phyloP scores from a whole-genome alignment of 352 stramenopile species.

The Globisporangium lucens region DNA sequence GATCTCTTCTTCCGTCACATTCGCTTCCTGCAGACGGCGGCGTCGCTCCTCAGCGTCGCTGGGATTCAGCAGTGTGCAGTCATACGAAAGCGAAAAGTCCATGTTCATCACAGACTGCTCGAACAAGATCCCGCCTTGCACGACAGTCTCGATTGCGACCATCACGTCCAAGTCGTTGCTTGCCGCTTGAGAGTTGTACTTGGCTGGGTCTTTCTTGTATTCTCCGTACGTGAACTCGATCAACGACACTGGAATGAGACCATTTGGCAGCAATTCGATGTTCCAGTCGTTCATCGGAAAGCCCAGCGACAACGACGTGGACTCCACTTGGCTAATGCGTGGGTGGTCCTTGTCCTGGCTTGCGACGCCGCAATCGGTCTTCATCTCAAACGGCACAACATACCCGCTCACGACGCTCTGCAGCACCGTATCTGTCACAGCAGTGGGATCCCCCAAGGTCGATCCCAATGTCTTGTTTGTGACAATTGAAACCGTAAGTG shows the following conservation, averaged over 20 bases:
- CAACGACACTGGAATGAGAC: neutral
- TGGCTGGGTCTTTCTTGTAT: conserved; percentile 12
- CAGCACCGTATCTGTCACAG: conserved; percentile 19
- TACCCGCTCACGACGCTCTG: conserved; percentile 21
- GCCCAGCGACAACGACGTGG: conserved; percentile 15
- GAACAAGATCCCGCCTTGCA: conserved; percentile 17
- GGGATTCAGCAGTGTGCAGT: neutral
- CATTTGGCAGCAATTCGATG: conserved; percentile 9
- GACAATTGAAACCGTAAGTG: neutral
- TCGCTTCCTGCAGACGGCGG: neutral
- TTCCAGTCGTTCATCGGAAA: conserved; percentile 27
- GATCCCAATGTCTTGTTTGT: neutral
- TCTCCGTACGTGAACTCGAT: conserved; percentile 20
- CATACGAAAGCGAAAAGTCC: conserved; percentile 8
- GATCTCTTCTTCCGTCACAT: neutral
- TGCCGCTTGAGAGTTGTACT: neutral
- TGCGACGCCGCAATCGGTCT: conserved; percentile 9
- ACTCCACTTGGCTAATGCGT: conserved; percentile 15
- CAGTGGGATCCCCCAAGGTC: neutral
- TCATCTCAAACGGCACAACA: conserved; percentile 15
- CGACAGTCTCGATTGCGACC: conserved; percentile 16
- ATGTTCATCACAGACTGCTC: conserved; percentile 17
- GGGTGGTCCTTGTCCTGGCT: conserved; percentile 5
- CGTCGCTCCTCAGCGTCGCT: neutral
- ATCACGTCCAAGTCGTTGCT: conserved; percentile 13